Base-by-base conservation (phyloP, 257 asterid species). In the Forsythia suspensa region DNA sequence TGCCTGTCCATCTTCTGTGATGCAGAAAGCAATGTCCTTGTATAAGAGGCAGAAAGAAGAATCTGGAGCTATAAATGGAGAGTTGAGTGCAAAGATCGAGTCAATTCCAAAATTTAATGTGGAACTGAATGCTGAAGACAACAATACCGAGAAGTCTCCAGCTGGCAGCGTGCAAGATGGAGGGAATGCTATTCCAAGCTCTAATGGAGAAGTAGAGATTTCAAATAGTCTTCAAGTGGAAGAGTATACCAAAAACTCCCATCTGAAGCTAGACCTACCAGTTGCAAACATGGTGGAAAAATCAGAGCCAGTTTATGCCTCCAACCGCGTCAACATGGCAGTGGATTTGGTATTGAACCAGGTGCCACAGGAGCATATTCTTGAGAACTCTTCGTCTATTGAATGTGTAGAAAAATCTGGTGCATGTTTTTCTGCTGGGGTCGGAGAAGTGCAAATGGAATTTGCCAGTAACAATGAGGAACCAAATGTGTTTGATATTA, bases 1-100 rank as follows among this genome's bases (percentile, higher is more conserved):
- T 55, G 65, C 29, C 12, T 44, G 34, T 18, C 29, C 37, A 13
- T 70, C 61, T 48, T 70, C 29, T 83, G 52, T 59, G 70, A 74
- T 86, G 87, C 94, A 95, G 99, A 93, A 87, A 89, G 93, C 98
- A 46, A 78, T 91, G 84, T 80, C 89, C 16, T 96, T 92, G 41
- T 95, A 95, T 81, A 87, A 87, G 88, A 86, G 85, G 85, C 89
- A 87, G 84, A 89, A 81, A 79, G 92, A 81, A 13, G 81, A 79
- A 46, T 18, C 67, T 71, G 36, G 44, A 77, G 82, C 80, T 79
- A 71, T 79, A 70, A 61, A 73, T 73, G 85, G 81, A 20, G 86
- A 78, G 85, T 37, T 61, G 57, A 67, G 76, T 46, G 70, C 70
- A 21, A 63, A 63, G 70, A 24, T 63, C 1, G 81, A 77, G 76